Percentiles rank a stretch among this genome's conserved stretches.
These are phyloP conservation scores for Mollisiaceae sp. DNA, from an alignment of 2,329 filamentous ascomycete species.

Conservation along the genomic window DNA sequence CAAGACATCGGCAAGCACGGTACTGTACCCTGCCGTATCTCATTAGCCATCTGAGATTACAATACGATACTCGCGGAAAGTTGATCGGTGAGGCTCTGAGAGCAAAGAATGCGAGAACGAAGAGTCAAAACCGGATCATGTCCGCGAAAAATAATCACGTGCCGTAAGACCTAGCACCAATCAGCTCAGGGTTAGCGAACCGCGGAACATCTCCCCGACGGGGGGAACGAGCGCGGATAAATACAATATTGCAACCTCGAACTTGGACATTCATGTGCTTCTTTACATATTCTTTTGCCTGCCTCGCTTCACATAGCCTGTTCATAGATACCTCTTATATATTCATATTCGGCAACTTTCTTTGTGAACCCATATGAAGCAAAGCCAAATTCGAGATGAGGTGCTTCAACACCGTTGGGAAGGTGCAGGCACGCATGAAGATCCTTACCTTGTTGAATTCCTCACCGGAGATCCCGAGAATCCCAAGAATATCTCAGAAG, in stretches of 20 bases:
- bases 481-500: slow-evolving; percentile 43
- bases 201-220: slow-evolving; percentile 5
- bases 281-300: background rate
- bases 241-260: background rate
- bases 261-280: background rate
- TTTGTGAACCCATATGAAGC: background rate
- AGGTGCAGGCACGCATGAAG: slow-evolving; percentile 46
- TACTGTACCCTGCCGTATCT: background rate
- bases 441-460: slow-evolving; percentile 48
- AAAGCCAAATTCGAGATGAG: background rate
- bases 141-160: background rate
- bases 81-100: background rate
- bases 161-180: background rate
- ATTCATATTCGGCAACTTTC: background rate
- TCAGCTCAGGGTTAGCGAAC: background rate
- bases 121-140: background rate
- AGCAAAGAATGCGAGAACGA: background rate
- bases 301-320: too few relatives aligned
- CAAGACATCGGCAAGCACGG: background rate
- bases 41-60: background rate
- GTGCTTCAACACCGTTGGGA: slow-evolving; percentile 15
- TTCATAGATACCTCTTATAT: background rate
- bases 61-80: background rate
- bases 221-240: background rate
- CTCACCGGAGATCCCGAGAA: slow-evolving; percentile 48